Percentiles rank a stretch among this genome's conserved stretches.
Evolutionary conservation across 164 flowering plant species (phyloP).

Genomic region (Umbilicus rupestris): DNA sequence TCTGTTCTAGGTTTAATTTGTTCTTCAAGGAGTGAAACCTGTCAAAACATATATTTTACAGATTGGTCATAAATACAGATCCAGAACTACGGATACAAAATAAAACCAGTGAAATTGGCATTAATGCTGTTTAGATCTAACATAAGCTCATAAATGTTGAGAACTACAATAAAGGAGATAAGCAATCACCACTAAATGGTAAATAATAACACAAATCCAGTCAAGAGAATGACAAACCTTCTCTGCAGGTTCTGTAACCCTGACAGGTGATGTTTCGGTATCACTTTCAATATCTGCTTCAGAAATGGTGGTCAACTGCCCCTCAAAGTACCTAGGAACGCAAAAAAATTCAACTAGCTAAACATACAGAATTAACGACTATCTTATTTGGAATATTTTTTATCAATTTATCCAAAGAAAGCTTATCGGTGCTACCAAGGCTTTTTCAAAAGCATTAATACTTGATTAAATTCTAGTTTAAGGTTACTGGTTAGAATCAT

Average conservation of each 20-base stretch:
- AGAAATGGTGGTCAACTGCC: conserved; percentile 58
- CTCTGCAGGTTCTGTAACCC: conserved; percentile 69
- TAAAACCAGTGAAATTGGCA: neutral
- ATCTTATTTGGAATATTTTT: neutral
- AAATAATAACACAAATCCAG: neutral
- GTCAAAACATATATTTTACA: conserved; percentile 10
- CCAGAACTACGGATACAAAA: neutral
- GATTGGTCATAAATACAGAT: conserved; percentile 4
- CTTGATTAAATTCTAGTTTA: neutral
- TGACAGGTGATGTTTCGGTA: conserved; percentile 30
- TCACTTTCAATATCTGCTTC: conserved; percentile 46
- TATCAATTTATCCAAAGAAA: neutral
- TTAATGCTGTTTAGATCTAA: neutral
- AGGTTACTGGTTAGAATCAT: neutral
- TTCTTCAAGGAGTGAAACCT: conserved; percentile 86
- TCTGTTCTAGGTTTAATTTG: conserved; percentile 61
- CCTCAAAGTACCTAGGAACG: conserved; percentile 72
- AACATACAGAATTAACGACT: neutral
- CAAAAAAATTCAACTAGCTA: neutral
- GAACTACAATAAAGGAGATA: neutral
- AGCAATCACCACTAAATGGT: neutral
- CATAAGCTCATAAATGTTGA: neutral
- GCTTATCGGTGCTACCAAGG: neutral
- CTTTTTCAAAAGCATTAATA: neutral
- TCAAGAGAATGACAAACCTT: conserved; percentile 35